Base-by-base conservation (phyloP, 2,329 filamentous ascomycete genomes). In the Coniella vitis region DNA sequence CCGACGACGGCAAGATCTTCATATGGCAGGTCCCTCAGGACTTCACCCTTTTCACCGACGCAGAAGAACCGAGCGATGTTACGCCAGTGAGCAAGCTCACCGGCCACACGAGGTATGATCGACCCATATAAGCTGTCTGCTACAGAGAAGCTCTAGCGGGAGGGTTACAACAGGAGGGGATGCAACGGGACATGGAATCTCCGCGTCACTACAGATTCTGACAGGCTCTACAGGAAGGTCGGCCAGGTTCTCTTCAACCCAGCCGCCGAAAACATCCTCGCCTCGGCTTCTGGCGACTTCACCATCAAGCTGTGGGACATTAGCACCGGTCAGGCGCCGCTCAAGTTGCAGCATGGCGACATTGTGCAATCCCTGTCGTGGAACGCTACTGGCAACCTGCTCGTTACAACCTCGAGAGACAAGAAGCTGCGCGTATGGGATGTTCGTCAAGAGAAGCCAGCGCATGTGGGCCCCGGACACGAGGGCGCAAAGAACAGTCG, bases 381-480 rank as follows among this genome's bases (percentile, higher is more conserved):
- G 91, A 96, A 87, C 68, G 89, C 90, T 56, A 85, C 87, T 58
- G 93, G 93, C 52, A 83, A 83, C 49, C 76, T 93, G 65, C 72
- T 98, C 52, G 90, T 87, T 42, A 97, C 93, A 7, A 97, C 93
- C 8, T 95, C 90, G 54, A 82, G 93, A 61, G 93, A 98, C 79
- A 98, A 98, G 84, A 96, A 95, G 74, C 78, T 98, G 56, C 85
- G 93, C 53, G 84, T 97, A 55, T 98, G 93, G 93, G 93, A 98
- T 75, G 89, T 91, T 51, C 85, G 93, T 63, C 90, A 96, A 73
- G 86, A 97, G 70, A 86, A 80, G 68, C 81, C 90, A 13, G 86
- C 85, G 4, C 86, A 95, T 62, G 90, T 96, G 65, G 82, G 84
- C 13, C 72, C 82, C 4, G 93, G 93, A 54, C 93, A 98, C 66